phyloP scores from a whole-genome alignment of 1,284 basidiomycete genomes.

The Marasmius tenuissimus region DNA sequence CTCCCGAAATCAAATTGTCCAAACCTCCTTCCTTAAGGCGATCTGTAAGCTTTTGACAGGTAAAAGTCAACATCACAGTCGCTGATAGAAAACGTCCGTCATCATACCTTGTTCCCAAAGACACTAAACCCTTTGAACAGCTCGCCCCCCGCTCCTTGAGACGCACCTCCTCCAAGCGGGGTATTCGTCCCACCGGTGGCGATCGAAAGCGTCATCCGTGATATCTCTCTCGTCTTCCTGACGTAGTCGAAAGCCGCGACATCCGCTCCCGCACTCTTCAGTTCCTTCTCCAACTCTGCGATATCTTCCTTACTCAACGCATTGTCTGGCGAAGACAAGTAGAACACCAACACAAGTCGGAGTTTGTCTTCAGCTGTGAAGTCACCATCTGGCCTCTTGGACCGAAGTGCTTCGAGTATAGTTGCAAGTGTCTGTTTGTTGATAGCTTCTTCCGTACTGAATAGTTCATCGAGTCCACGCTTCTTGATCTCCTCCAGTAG shows the following conservation, averaged over 20 bases:
- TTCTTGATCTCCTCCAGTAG: slow-evolving; percentile 95
- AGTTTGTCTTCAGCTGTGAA: slow-evolving; percentile 88
- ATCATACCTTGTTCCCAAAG: slow-evolving; percentile 81
- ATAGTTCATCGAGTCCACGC: slow-evolving; percentile 93
- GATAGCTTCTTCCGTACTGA: slow-evolving; percentile 94
- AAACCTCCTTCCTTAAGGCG: slow-evolving; percentile 92
- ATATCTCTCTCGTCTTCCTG: slow-evolving; percentile 88
- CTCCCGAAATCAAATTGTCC: slow-evolving; percentile 95
- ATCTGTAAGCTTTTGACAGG: slow-evolving; percentile 74
- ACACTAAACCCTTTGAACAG: slow-evolving; percentile 92
- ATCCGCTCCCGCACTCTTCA: slow-evolving; percentile 80
- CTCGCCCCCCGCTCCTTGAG: slow-evolving; percentile 60
- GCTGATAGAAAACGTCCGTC: neutral
- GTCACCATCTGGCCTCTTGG: slow-evolving; percentile 60
- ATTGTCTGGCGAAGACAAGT: slow-evolving; percentile 83
- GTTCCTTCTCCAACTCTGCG: slow-evolving; percentile 82
- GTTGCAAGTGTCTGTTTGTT: slow-evolving; percentile 80
- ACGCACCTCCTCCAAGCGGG: slow-evolving; percentile 69
- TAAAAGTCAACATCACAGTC: neutral
- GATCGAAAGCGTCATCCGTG: slow-evolving; percentile 82
- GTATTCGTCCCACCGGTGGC: slow-evolving; percentile 64
- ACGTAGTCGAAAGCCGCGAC: slow-evolving; percentile 92
- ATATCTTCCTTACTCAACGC: slow-evolving; percentile 85
- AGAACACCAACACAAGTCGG: slow-evolving; percentile 92
- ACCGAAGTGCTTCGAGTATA: slow-evolving; percentile 81